Evolutionary conservation across 495 filamentous ascomycete genomes (phyloP).

Genomic region (Aspergillus sclerotiicarbonarius): DNA sequence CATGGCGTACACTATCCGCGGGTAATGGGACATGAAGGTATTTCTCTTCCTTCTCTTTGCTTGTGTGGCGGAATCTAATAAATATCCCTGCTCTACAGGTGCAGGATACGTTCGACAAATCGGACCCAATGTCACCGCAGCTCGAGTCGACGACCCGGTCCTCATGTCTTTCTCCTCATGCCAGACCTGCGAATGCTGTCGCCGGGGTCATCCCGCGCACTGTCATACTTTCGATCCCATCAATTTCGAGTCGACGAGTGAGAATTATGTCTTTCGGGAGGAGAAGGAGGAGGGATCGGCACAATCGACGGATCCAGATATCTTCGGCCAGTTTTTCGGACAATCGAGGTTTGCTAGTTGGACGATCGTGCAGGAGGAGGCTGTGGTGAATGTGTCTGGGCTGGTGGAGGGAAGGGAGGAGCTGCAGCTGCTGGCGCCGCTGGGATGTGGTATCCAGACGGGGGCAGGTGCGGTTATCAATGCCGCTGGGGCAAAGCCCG

Average conservation of each 20-base stretch:
- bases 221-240: constrained; percentile 32
- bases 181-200: constrained; percentile 24
- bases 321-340: constrained; percentile 36
- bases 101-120: constrained; percentile 41
- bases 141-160: constrained; percentile 42
- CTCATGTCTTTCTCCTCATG: constrained; percentile 41
- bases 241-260: constrained; percentile 23
- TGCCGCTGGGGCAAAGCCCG: constrained; percentile 19
- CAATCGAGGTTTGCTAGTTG: constrained; percentile 36
- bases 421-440: constrained; percentile 33
- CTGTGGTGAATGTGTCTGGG: constrained; percentile 25
- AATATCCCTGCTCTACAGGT: constrained; percentile 20
- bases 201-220: constrained; percentile 14
- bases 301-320: constrained; percentile 2
- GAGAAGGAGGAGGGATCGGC: constrained; percentile 4
- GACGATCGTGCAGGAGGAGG: constrained; percentile 24
- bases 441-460: constrained; percentile 46
- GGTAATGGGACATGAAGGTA: constrained; percentile 25
- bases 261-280: constrained; percentile 19
- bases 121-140: constrained; percentile 35
- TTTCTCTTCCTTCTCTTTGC: background rate
- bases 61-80: background rate
- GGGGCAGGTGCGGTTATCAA: constrained; percentile 38
- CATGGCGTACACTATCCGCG: constrained; percentile 20
- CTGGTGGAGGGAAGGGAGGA: constrained; percentile 22